These are phyloP conservation scores for Rhodamnia rubescens DNA, from an alignment of 345 rosid species.

Conservation along the genomic window DNA sequence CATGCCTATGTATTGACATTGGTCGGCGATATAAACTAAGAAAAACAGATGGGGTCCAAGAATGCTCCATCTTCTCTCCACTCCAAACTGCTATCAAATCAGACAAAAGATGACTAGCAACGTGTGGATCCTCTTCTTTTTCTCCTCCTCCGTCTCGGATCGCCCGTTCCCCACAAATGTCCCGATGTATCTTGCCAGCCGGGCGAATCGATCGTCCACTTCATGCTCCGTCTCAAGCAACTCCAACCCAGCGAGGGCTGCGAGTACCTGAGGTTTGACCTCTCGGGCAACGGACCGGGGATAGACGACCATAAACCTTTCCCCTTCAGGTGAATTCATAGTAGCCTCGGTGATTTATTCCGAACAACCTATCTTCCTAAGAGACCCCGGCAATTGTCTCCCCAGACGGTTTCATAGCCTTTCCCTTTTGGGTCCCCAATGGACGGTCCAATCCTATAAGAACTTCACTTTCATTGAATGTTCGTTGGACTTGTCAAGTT, in stretches of 20 bases:
- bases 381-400: conserved; percentile 1
- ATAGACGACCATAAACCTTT: neutral
- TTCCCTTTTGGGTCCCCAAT: neutral
- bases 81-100: neutral
- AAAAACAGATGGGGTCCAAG: neutral
- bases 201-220: neutral
- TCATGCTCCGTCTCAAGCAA: neutral
- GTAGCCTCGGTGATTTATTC: neutral
- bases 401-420: neutral
- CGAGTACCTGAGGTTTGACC: neutral
- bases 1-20: neutral
- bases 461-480: conserved; percentile 1
- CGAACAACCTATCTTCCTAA: neutral
- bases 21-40: neutral
- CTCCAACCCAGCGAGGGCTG: neutral
- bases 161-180: neutral
- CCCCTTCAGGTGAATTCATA: neutral
- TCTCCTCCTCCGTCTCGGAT: neutral
- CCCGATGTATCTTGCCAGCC: neutral
- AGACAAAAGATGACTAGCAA: neutral
- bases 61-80: neutral
- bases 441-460: neutral
- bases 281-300: neutral
- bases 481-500: neutral
- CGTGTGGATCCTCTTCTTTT: neutral